Percentiles rank a stretch among this genome's conserved stretches.
Conservation (phyloP, 1,284 basidiomycete species). For the Puccinia polysora region DNA sequence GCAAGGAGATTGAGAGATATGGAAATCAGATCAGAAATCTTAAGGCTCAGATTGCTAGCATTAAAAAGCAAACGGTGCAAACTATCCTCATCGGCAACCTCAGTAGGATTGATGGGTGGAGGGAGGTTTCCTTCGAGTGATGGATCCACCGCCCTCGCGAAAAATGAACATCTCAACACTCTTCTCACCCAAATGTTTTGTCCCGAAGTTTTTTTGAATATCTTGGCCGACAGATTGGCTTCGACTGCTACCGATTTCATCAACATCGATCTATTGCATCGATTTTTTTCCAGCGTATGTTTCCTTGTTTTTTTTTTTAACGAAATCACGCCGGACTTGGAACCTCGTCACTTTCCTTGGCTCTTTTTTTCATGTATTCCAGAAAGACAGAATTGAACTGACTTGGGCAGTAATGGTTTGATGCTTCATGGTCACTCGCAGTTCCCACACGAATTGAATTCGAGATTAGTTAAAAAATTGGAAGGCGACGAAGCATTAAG, state of each 20-base stretch:
- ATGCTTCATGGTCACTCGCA: no score
- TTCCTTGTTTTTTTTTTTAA: slow-evolving; percentile 86
- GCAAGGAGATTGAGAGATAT: slow-evolving; percentile 35
- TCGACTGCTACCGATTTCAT: slow-evolving; percentile 97
- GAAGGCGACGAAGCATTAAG: slow-evolving; percentile 76
- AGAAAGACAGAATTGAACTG: no score
- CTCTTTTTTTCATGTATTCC: no score
- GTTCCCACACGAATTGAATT: slow-evolving; percentile 97
- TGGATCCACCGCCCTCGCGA: background rate
- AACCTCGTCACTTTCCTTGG: slow-evolving; percentile 5
- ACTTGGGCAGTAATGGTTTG: no score
- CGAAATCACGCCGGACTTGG: slow-evolving; percentile 62
- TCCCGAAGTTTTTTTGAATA: slow-evolving; percentile 92
- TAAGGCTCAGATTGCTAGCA: slow-evolving; percentile 76
- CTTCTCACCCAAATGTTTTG: slow-evolving; percentile 83
- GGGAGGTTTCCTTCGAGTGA: background rate
- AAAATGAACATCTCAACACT: slow-evolving; percentile 56
- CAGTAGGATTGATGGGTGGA: background rate
- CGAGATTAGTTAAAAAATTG: slow-evolving; percentile 83
- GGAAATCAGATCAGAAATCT: slow-evolving; percentile 62
- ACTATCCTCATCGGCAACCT: slow-evolving; percentile 47
- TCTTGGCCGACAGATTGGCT: slow-evolving; percentile 93
- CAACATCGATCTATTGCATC: slow-evolving; percentile 55
- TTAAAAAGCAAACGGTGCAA: slow-evolving; percentile 84
- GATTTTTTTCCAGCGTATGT: slow-evolving; percentile 18